Evolutionary conservation across 441 rosid species (phyloP), one percentile per base, ranked within the genome.

Genomic region (Theobroma grandiflorum): DNA sequence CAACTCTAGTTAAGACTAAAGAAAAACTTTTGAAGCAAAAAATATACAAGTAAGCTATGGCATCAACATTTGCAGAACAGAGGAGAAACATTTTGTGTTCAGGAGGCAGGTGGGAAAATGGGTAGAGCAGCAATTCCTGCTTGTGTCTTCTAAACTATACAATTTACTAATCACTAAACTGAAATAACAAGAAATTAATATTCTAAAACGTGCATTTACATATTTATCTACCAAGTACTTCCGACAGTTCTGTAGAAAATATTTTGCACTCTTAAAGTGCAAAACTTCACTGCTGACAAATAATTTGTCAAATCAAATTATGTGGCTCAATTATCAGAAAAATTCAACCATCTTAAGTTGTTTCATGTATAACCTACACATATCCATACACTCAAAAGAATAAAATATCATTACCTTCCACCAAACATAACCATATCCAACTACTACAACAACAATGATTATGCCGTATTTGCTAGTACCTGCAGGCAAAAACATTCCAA

Each of bases 401-500:
- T 6, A 65, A 20, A 58, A 70, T n/a, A 82, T 22, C 50, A 72
- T 81, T 90, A 95, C 99, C 99, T 95, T 97, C 99, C 98, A 95
- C 99, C 99, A 91, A 61, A 93, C 89, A 84, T 94, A 97, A 85
- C 99, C 99, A 82, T 87, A 95, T 84, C 99, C 95, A 78, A 90
- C 88, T 20, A 88, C 97, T 33, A 88, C 91, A 55, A 95, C 86
- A 10, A 92, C 86, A 82, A 97, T 82, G 78, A 94, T 85, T 69
- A 82, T 33, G 70, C 95, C 91, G 86, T 89, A 97, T 91, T 78
- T 91, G 78, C 78, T 80, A 50, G 92, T 78, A 83, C 98, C 99
- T 97, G 92, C 85, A 87, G 43, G 61, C 26, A 79, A 70, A 33
- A 75, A 8, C 66, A 68, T 66, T 77, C 31, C 64, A 40, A 79